Conservation (phyloP, 441 rosid genomes). For the Erysimum pusillum region DNA sequence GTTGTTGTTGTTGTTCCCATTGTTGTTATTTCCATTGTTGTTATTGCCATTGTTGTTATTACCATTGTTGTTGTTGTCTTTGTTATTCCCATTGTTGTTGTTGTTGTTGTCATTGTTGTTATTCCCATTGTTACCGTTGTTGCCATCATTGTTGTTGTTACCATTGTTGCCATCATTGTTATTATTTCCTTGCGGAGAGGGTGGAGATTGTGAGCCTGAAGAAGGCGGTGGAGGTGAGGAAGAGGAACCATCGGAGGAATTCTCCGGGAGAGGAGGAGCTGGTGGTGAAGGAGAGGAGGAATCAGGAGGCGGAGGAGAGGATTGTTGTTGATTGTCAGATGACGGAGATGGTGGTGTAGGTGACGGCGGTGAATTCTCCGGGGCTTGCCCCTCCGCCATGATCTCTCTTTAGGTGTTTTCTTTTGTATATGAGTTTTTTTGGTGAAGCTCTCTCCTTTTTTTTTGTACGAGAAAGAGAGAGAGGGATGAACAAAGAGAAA, state of each 20-base stretch:
- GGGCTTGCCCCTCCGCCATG: constrained; percentile 54
- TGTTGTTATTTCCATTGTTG: too few relatives aligned
- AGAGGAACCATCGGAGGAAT: constrained; percentile 38
- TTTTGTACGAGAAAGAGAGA: constrained; percentile 15
- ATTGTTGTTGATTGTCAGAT: constrained; percentile 38
- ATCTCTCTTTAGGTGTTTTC: constrained; percentile 31
- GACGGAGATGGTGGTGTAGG: constrained; percentile 46
- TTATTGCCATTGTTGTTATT: too few relatives aligned
- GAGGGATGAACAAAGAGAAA: constrained; percentile 41
- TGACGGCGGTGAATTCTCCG: constrained; percentile 52
- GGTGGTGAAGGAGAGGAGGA: constrained; percentile 43
- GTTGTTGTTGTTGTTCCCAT: not conserved
- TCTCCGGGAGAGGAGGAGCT: constrained; percentile 37
- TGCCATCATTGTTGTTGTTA: not conserved
- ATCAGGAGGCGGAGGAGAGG: constrained; percentile 43
- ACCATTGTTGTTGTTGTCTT: too few relatives aligned
- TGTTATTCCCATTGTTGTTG: too few relatives aligned
- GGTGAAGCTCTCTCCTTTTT: constrained; percentile 34
- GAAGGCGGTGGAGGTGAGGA: constrained; percentile 48
- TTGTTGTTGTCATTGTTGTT: not conserved
- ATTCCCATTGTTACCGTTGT: not conserved
- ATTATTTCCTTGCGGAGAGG: constrained; percentile 38
- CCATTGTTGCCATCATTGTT: constrained; percentile 1
- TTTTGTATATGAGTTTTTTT: not conserved
- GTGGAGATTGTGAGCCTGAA: constrained; percentile 41